These are phyloP conservation scores for Cyclocybe cylindracea DNA, from an alignment of 768 basidiomycete genomes.

Conservation along the genomic window DNA sequence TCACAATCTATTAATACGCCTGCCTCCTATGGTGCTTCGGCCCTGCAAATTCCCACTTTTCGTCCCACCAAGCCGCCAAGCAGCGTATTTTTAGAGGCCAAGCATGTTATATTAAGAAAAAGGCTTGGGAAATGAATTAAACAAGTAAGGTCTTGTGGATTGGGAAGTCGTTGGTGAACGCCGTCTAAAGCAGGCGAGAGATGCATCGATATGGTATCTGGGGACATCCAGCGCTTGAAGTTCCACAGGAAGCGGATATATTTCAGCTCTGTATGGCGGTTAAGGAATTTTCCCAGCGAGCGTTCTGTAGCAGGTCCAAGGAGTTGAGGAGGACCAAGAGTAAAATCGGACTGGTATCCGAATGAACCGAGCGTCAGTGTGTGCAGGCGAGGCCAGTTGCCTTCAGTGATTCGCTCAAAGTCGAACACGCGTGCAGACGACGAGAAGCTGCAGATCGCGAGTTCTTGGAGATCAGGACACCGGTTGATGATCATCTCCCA, in stretches of 20 bases:
- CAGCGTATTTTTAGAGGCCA: too few relatives aligned
- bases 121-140: too few relatives aligned
- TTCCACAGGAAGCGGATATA: slow-evolving; percentile 51
- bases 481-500: slow-evolving; percentile 51
- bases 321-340: slow-evolving; percentile 31
- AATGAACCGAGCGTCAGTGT: slow-evolving; percentile 51
- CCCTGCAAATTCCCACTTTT: too few relatives aligned
- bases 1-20: too few relatives aligned
- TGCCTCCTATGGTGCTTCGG: too few relatives aligned
- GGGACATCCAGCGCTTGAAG: slow-evolving; percentile 51
- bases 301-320: slow-evolving; percentile 17
- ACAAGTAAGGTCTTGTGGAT: slow-evolving; percentile 45
- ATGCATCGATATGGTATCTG: slow-evolving; percentile 34
- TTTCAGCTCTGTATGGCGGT: slow-evolving; percentile 35
- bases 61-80: too few relatives aligned
- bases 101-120: too few relatives aligned
- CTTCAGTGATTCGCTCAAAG: slow-evolving; percentile 39
- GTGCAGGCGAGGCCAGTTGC: slow-evolving; percentile 40
- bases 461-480: slow-evolving; percentile 49
- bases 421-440: slow-evolving; percentile 44
- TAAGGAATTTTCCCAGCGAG: slow-evolving; percentile 37
- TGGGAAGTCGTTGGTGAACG: slow-evolving; percentile 48
- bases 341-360: slow-evolving; percentile 46
- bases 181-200: slow-evolving; percentile 36
- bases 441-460: slow-evolving; percentile 52